Evolutionary conservation across 192 early-diverging fungal genomes (phyloP).

Genomic region (Coemansia sp.): DNA sequence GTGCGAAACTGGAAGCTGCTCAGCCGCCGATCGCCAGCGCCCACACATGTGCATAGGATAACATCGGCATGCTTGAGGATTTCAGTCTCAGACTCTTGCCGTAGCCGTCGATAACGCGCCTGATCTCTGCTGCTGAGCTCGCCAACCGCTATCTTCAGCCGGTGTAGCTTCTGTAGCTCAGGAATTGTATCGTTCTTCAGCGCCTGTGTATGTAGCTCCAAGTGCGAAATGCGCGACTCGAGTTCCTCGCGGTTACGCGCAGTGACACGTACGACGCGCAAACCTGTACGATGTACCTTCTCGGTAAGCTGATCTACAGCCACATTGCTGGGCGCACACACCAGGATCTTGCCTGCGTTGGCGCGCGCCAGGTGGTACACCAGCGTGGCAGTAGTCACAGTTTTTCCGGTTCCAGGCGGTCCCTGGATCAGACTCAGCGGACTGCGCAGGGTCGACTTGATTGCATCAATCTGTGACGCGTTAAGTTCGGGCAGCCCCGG

Average conservation of each 20-base stretch:
- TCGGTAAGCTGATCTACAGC: conserved; percentile 98
- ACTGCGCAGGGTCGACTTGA: conserved; percentile 88
- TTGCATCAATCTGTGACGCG: conserved; percentile 93
- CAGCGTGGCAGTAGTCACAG: conserved; percentile 94
- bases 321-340: conserved; percentile 98
- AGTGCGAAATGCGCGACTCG: conserved; percentile 89
- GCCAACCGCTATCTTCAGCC: conserved; percentile 83
- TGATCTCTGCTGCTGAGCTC: conserved; percentile 90
- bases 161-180: conserved; percentile 89
- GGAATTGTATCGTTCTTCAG: conserved; percentile 91
- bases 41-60: conserved; percentile 95
- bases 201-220: conserved; percentile 97
- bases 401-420: conserved; percentile 97
- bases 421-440: conserved; percentile 96
- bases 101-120: conserved; percentile 78
- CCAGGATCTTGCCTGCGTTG: conserved; percentile 89
- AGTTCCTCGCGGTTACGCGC: conserved; percentile 92
- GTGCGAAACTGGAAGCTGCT: conserved; percentile 86
- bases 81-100: conserved; percentile 85
- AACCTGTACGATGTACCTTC: conserved; percentile 91
- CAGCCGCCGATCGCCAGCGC: conserved; percentile 94
- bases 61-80: conserved; percentile 94
- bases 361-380: conserved; percentile 95
- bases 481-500: conserved; percentile 96
- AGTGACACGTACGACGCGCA: conserved; percentile 93